These are phyloP conservation scores for Bothriochloa decipiens DNA, from an alignment of 176 grass and related monocot genomes.

Conservation along the genomic window DNA sequence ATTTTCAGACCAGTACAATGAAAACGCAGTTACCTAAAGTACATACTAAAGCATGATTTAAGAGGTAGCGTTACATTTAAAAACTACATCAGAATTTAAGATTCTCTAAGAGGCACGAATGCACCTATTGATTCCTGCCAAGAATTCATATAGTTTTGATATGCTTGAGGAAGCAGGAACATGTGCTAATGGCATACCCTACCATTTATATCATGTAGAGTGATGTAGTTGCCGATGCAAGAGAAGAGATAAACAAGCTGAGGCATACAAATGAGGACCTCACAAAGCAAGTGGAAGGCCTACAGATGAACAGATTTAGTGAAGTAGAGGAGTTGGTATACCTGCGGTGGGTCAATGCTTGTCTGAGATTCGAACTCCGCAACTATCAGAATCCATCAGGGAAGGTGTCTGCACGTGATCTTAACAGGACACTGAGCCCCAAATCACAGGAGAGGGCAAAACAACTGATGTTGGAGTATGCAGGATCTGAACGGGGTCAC, in stretches of 20 bases:
- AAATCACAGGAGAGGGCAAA: slow-evolving; percentile 85
- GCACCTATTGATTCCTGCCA: slow-evolving; percentile 5
- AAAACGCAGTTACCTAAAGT: slow-evolving; percentile 5
- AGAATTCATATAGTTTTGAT: background rate
- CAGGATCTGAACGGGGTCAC: slow-evolving; percentile 81
- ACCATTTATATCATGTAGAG: slow-evolving; percentile 54
- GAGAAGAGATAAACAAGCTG: slow-evolving; percentile 78
- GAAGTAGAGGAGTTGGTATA: slow-evolving; percentile 97
- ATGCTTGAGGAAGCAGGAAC: background rate
- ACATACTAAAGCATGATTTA: slow-evolving; percentile 8
- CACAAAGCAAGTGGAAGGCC: slow-evolving; percentile 93
- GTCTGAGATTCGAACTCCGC: slow-evolving; percentile 84
- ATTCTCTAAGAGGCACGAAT: slow-evolving; percentile 14
- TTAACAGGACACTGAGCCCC: slow-evolving; percentile 85
- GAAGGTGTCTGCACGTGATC: slow-evolving; percentile 75
- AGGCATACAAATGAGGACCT: slow-evolving; percentile 83
- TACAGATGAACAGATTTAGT: slow-evolving; percentile 93
- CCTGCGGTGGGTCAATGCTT: slow-evolving; percentile 94
- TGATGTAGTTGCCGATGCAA: slow-evolving; percentile 65
- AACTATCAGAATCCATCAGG: slow-evolving; percentile 75
- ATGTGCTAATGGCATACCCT: slow-evolving; percentile 24
- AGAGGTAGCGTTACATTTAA: slow-evolving; percentile 32
- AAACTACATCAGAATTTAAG: background rate
- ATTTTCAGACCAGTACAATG: background rate
- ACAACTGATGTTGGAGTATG: slow-evolving; percentile 85